Evolutionary conservation across 139 green algal species (phyloP).

Genomic region (Tetraselmis striata): DNA sequence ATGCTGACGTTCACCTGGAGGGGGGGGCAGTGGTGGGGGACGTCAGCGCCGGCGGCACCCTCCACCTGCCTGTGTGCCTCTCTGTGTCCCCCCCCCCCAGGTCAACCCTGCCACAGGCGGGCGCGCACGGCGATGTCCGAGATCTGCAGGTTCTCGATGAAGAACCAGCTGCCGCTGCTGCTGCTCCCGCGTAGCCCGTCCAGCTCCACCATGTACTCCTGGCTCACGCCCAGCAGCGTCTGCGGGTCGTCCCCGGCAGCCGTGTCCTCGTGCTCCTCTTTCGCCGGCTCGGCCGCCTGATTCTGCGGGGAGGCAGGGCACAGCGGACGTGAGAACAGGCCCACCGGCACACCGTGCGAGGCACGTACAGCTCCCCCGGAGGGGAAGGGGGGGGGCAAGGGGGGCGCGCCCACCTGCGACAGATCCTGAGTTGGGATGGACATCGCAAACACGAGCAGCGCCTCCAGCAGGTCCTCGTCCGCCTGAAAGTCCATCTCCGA

Average conservation of each 20-base stretch:
- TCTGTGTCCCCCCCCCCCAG: too few species aligned
- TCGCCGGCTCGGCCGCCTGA: neutral
- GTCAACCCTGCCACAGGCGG: neutral
- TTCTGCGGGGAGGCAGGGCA: neutral
- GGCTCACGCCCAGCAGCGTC: neutral
- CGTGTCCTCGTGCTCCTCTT: neutral
- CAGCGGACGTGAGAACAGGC: neutral
- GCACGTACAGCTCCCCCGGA: too few species aligned
- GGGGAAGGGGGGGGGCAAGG: too few species aligned
- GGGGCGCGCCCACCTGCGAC: conserved; percentile 33
- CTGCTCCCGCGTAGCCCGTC: conserved; percentile 61
- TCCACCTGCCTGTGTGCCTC: too few species aligned
- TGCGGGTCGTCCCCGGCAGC: too few species aligned
- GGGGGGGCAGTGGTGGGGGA: too few species aligned
- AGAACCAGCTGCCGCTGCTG: conserved; percentile 59
- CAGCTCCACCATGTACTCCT: conserved; percentile 32
- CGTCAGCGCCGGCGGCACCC: too few species aligned
- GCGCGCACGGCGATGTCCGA: conserved; percentile 23
- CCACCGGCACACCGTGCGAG: too few species aligned
- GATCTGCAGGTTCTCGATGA: conserved; percentile 58
- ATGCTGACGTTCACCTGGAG: conserved; percentile 65
- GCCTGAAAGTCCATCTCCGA: conserved; percentile 28
- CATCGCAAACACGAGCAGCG: conserved; percentile 59
- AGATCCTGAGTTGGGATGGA: conserved; percentile 62
- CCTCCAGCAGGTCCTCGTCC: conserved; percentile 72